These are phyloP conservation scores for Phytophthora syringae DNA, from an alignment of 352 stramenopile genomes.

Conservation along the genomic window DNA sequence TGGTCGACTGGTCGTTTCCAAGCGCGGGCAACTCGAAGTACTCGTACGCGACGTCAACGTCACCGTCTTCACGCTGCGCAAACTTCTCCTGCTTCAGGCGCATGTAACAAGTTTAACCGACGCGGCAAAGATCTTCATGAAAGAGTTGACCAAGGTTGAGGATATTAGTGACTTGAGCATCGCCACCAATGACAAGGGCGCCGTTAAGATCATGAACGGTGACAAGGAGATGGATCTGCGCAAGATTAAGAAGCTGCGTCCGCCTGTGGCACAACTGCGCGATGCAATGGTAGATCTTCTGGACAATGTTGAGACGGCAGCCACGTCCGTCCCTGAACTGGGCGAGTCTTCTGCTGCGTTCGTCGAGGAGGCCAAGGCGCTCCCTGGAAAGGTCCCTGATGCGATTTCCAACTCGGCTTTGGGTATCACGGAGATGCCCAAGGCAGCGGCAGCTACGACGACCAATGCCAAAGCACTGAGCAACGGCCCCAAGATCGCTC, in stretches of 20 bases:
- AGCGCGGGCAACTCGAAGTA: constrained; percentile 28
- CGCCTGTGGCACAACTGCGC: constrained; percentile 46
- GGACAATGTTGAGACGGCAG: constrained; percentile 59
- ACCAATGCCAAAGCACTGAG: constrained; percentile 55
- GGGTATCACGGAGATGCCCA: constrained; percentile 54
- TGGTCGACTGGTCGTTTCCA: constrained; percentile 38
- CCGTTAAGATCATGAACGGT: constrained; percentile 51
- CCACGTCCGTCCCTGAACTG: constrained; percentile 53
- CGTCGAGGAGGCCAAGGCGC: constrained; percentile 46
- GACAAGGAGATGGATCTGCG: constrained; percentile 55
- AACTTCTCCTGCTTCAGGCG: constrained; percentile 46
- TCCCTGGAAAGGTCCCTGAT: constrained; percentile 51
- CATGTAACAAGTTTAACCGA: constrained; percentile 43
- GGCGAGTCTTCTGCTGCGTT: constrained; percentile 46
- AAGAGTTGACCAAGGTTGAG: constrained; percentile 52
- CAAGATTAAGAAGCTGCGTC: constrained; percentile 52
- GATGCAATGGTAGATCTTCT: constrained; percentile 57
- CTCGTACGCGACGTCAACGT: constrained; percentile 32
- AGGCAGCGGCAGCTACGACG: constrained; percentile 39
- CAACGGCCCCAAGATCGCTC: constrained; percentile 56
- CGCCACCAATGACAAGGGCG: constrained; percentile 45
- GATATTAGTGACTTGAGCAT: constrained; percentile 44
- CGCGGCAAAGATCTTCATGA: constrained; percentile 48
- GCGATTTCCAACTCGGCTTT: constrained; percentile 47
- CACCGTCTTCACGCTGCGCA: constrained; percentile 38